Evolutionary conservation across 2,329 filamentous ascomycete genomes (phyloP), one percentile per base, ranked within the genome.

Genomic region (Xylariaceae sp.): DNA sequence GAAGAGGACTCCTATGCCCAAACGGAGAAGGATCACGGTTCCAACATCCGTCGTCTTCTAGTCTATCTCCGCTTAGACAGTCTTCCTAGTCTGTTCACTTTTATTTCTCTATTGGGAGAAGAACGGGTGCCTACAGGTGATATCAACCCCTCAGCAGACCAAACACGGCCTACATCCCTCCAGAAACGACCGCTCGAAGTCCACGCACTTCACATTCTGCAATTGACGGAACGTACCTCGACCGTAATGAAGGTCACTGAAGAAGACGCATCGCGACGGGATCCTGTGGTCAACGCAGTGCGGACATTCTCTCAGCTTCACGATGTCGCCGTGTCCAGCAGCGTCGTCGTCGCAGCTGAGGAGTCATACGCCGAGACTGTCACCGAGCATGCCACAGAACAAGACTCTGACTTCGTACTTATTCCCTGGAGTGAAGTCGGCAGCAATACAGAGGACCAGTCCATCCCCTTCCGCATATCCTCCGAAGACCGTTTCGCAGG

Each of bases 211-310:
- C 85, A 91, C 12, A 77, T 97, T 14, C 69, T 94, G 39, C 88
- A 94, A 61, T 78, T 97, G 11, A 94, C 88, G 0, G 91, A 96
- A 57, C 89, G 92, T 76, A 86, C 88, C 34, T 96, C 92, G 1
- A 91, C 90, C 16, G 92, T 96, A 57, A 97, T 97, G 92, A 85
- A 88, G 57, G 88, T 95, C 10, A 85, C 89, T 0, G 89, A 94
- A 60, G 85, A 90, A 32, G 88, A 93, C 39, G 77, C 82, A 49
- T 79, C 79, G 21, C 74, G 78, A 6, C 77, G 79, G 57, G 92
- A 97, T 58, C 89, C 92, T 0, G 84, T 97, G 4, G 82, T 96
- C 44, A 95, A 95, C 62, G 87, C 88, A 0, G 96, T 96, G 75
- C 82, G 87, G 38, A 88, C 89, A 0, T 91, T 96, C 56, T 89